Percentiles rank a stretch among this genome's conserved stretches.
Evolutionary conservation across 768 basidiomycete species (phyloP).

Genomic region (Arthromyces matolae): DNA sequence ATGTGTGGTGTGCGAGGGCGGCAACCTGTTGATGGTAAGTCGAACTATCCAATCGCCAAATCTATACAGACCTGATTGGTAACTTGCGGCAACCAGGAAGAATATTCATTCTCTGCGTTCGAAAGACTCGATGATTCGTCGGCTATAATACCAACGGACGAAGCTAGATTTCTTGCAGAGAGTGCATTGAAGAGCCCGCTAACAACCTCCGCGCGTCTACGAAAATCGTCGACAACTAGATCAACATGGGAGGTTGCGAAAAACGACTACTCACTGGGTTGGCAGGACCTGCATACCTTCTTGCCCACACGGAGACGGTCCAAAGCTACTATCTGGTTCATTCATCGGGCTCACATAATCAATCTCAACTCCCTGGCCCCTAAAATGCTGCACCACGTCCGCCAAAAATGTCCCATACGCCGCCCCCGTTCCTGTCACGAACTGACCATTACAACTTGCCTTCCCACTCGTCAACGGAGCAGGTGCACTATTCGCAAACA

Average conservation of each 20-base stretch:
- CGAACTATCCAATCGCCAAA: not conserved
- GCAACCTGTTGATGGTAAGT: conserved; percentile 24
- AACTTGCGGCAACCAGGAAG: conserved; percentile 33
- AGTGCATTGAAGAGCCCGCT: conserved; percentile 34
- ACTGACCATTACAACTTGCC: conserved; percentile 33
- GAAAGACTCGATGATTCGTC: conserved; percentile 38
- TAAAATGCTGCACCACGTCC: conserved; percentile 39
- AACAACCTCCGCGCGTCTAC: conserved; percentile 37
- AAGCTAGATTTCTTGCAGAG: conserved; percentile 23
- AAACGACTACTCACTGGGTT: conserved; percentile 26
- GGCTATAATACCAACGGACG: conserved; percentile 35
- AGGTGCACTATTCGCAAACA: conserved; percentile 42
- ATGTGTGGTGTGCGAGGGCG: conserved; percentile 42
- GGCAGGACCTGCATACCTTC: conserved; percentile 44
- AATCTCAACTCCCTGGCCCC: conserved; percentile 33
- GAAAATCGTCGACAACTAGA: not conserved
- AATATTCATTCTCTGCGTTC: conserved; percentile 29
- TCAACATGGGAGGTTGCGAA: not conserved
- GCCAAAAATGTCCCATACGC: conserved; percentile 41
- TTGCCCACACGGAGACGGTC: conserved; percentile 38
- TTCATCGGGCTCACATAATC: conserved; percentile 43
- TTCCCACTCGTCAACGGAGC: conserved; percentile 29
- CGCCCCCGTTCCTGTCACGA: conserved; percentile 31
- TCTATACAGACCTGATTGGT: conserved; percentile 22
- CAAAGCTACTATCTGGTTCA: conserved; percentile 37